Evolutionary conservation across 2,329 filamentous ascomycete genomes (phyloP), one percentile per base, ranked within the genome.

Genomic region (Parasarocladium wereldwijsianum): DNA sequence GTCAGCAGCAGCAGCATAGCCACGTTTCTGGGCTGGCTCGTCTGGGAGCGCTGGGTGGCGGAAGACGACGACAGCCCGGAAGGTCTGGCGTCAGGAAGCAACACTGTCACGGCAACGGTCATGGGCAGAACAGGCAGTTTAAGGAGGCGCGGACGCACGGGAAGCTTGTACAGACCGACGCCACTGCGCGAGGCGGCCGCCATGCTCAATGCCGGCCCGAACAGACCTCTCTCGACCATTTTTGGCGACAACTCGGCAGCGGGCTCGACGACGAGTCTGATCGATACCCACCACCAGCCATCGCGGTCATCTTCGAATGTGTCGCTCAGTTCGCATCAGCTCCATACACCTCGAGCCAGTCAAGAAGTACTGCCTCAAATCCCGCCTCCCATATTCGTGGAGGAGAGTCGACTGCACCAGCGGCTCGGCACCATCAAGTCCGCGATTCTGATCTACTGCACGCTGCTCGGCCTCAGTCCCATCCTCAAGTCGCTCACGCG

Each of bases 401-500:
- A 57, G 40, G 45, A 47, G 46, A 57, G 40, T 43, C 60, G 60
- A 26, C 55, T 54, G 9, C 60, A 63, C 40, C 57, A 67, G 32
- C 64, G 69, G 13, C 45, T 94, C 4, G 74, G 78, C 19, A 94
- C 90, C 1, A 74, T 86, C 41, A 96, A 96, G 55, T 94, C 86
- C 0, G 86, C 86, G 0, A 63, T 92, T 21, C 66, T 96, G 29
- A 96, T 96, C 44, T 94, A 92, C 57, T 92, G 80, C 41, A 86
- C 85, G 4, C 66, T 98, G 10, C 71, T 96, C 4, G 90, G 87
- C 8, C 67, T 98, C 4, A 93, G 83, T 24, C 90, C 90, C 0
- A 96, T 98, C 39, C 72, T 98, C 37, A 94, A 94, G 52, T 94
- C 86, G 2, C 69, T 98, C n/a, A 98, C 90, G 1, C 71, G 70